Evolutionary conservation across 768 basidiomycete species (phyloP).

Genomic region (Termitomyces sp.): DNA sequence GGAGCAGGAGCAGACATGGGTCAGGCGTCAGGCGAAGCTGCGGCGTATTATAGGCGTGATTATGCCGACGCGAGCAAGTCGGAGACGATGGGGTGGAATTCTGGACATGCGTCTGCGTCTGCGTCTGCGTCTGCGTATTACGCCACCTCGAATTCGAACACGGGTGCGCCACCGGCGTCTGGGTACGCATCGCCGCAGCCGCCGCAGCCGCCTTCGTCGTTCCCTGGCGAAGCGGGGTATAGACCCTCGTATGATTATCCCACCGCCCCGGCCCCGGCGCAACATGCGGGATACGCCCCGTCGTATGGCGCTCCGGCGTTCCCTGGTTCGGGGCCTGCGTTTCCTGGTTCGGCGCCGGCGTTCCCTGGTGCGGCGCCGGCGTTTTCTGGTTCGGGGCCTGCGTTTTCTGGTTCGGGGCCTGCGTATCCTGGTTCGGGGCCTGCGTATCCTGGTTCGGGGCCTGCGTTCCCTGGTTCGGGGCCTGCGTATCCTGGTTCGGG

Average conservation of each 20-base stretch:
- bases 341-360: constrained; percentile 17
- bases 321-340: constrained; percentile 12
- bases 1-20: not conserved
- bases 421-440: too few relatives aligned
- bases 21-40: constrained; percentile 17
- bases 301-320: constrained; percentile 2
- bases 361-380: constrained; percentile 15
- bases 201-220: constrained; percentile 20
- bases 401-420: too few relatives aligned
- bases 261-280: constrained; percentile 15
- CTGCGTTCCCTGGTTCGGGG: too few relatives aligned
- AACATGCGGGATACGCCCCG: not conserved
- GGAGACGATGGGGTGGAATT: constrained; percentile 6
- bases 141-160: constrained; percentile 20
- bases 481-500: too few relatives aligned
- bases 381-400: constrained; percentile 12
- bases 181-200: constrained; percentile 22
- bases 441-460: too few relatives aligned
- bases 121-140: constrained; percentile 10
- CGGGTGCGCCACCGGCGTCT: constrained; percentile 17
- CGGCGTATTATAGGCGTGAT: constrained; percentile 20
- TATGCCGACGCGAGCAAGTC: too few relatives aligned
- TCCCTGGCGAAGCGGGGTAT: constrained; percentile 10
- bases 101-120: too few relatives aligned
- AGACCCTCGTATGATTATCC: constrained; percentile 9